phyloP scores from a whole-genome alignment of 2,329 filamentous ascomycete genomes.

The Cercospora canescens region DNA sequence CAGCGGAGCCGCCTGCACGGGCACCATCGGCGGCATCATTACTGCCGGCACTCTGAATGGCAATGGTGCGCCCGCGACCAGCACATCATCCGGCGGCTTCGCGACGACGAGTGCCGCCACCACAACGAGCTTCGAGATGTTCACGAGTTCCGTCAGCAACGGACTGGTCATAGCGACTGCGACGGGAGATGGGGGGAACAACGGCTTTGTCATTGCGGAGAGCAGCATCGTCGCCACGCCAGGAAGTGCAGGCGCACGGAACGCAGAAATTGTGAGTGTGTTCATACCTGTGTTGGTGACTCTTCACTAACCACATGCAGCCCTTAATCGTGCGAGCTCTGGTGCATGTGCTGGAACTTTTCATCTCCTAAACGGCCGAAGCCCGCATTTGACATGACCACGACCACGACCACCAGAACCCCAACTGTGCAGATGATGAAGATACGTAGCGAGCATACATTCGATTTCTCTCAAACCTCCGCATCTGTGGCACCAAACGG shows the following conservation, averaged over 20 bases:
- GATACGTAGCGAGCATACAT: slow-evolving; percentile 10
- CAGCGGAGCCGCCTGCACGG: slow-evolving; percentile 58
- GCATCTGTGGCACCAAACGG: neutral
- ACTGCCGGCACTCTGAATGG: slow-evolving; percentile 36
- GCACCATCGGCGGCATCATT: slow-evolving; percentile 45
- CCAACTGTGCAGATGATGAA: slow-evolving; percentile 19
- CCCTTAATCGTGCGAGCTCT: slow-evolving; percentile 29
- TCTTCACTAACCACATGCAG: slow-evolving; percentile 26
- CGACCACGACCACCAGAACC: neutral
- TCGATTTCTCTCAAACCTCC: slow-evolving; percentile 19
- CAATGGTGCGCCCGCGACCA: slow-evolving; percentile 28
- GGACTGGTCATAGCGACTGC: slow-evolving; percentile 29
- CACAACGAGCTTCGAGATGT: slow-evolving; percentile 25
- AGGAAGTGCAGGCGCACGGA: slow-evolving; percentile 27
- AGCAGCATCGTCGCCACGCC: slow-evolving; percentile 37
- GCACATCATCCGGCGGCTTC: slow-evolving; percentile 20
- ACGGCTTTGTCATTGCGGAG: slow-evolving; percentile 34
- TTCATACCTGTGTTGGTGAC: neutral
- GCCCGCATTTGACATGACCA: neutral
- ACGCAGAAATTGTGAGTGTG: slow-evolving; percentile 34
- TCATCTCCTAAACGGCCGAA: slow-evolving; percentile 23
- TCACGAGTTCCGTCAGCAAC: slow-evolving; percentile 25
- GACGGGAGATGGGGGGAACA: slow-evolving; percentile 15
- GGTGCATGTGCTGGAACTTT: slow-evolving; percentile 27
- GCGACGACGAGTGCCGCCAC: slow-evolving; percentile 24